Base-by-base conservation (phyloP, 2,329 filamentous ascomycete genomes). In the Periconia sp. region DNA sequence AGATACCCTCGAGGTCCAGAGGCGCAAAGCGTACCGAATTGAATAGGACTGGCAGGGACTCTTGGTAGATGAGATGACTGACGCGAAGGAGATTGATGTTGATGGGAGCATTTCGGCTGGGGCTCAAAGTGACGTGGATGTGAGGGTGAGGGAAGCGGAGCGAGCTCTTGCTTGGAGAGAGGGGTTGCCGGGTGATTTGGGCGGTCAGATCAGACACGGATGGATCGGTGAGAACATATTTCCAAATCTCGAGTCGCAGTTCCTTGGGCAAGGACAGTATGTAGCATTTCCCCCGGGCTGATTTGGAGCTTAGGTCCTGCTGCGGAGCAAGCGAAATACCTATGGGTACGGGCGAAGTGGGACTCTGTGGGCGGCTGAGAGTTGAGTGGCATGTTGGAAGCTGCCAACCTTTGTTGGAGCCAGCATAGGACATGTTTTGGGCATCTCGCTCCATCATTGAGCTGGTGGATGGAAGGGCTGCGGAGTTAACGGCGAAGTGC, bases 1-100 rank as follows among this genome's bases (percentile, higher is more conserved):
- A 61, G 7, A 68, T 51, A 17, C 60, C 60, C 37, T 57, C 53
- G 0, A 60, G 42, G 46, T 63, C 57, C 15, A 33, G 14, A 8
- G 52, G 60, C 11, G 45, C 46, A 44, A 68, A 68, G 8, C 31
- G 58, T 41, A 58, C 53, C 2, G 57, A 52, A 2, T 47, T 10
- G 42, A 68, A 69, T 0, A 68, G 58, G 10, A 66, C 44, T 3
- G 65, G 64, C 11, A 69, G 53, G n/a, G 66, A 64, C 51, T 69
- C 66, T 23, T 54, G 33, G 42, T 68, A 66, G 14, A 68, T 54
- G 13, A 56, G 49, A 2, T 52, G 50, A 45, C 56, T 64, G 3
- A 50, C 50, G 2, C 40, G 51, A 8, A 68, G 56, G 6, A 68
- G 45, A 8, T 47, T 33, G 3, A 60, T 45, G 17, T 52, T 51